These are phyloP conservation scores for Pichia sp. DNA, from an alignment of 1,139 yeast genomes.

Conservation along the genomic window DNA sequence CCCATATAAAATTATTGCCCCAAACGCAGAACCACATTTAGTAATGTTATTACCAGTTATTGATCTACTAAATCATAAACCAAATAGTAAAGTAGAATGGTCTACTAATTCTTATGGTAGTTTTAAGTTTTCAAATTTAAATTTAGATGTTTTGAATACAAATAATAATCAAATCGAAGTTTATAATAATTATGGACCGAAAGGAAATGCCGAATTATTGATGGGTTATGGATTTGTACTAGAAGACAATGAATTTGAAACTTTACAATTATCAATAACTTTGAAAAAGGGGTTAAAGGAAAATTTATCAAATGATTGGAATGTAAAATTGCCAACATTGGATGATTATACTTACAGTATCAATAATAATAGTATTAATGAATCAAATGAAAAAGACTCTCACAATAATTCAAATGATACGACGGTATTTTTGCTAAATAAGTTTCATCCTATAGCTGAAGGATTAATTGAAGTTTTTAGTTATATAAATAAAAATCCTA, in stretches of 20 bases:
- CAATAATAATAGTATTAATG: slow-evolving; percentile 35
- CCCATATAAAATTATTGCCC: slow-evolving; percentile 50
- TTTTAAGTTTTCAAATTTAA: slow-evolving; percentile 22
- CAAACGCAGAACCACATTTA: slow-evolving; percentile 34
- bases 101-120: slow-evolving; percentile 14
- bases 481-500: slow-evolving; percentile 38
- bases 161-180: slow-evolving; percentile 36
- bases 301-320: slow-evolving; percentile 23
- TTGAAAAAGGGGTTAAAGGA: slow-evolving; percentile 24
- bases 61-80: slow-evolving; percentile 71
- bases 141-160: not conserved
- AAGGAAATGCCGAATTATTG: slow-evolving; percentile 75
- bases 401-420: slow-evolving; percentile 26
- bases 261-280: slow-evolving; percentile 41
- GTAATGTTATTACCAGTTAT: slow-evolving; percentile 73
- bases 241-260: slow-evolving; percentile 55
- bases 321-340: slow-evolving; percentile 41
- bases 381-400: not conserved
- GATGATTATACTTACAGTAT: slow-evolving; percentile 38
- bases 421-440: slow-evolving; percentile 40
- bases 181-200: slow-evolving; percentile 79
- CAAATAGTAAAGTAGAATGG: slow-evolving; percentile 64
- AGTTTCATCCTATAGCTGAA: slow-evolving; percentile 41
- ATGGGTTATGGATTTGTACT: slow-evolving; percentile 67
- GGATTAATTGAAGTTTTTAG: slow-evolving; percentile 46